Evolutionary conservation across 495 filamentous ascomycete species (phyloP), one percentile per base, ranked within the genome.

Genomic region (Oidiodendron maius): DNA sequence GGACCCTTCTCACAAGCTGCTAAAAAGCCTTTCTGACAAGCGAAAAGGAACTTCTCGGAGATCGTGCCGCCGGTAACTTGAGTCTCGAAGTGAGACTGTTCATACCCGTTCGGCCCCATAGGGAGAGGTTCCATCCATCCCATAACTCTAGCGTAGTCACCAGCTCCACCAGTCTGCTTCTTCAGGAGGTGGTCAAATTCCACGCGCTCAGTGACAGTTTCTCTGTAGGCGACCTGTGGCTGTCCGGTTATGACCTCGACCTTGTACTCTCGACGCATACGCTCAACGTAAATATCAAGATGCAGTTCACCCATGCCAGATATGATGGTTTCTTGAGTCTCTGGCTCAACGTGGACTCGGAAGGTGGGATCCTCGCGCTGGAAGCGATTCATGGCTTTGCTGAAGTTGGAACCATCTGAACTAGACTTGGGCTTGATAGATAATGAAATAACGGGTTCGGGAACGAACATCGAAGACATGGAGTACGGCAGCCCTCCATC

Each of bases 401-500:
- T 87, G 78, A 99, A 99, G 72, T 94, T 95, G 65, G 86, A 78
- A 28, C 80, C 80, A 61, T 99, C 94, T 67, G 89, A 95, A 67
- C 76, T 89, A 61, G 88, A 81, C 72, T 97, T 97, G 40, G 94
- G 93, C 67, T 89, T 91, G 74, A 99, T 96, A 42, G 88, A 95
- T 40, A 97, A 82, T 10, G 90, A 95, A 60, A 99, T 96, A 68
- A 99, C 94, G 26, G 94, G 87, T 65, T 99, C 94, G 10, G 94
- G 94, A 40, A 99, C 94, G 66, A 87, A 97, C 94, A 99, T 99
- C 56, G 90, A 93, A 22, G 89, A 87, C 91, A 99, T 96, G 52
- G 80, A 84, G 71, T 96, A 99, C 38, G 85, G 88, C n/a, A 97
- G 70, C 35, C 78, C 72, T 44, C 94, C 94, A 61, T 99, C 94